phyloP scores from a whole-genome alignment of 352 stramenopile genomes.

The Globisporangium mamillatum region DNA sequence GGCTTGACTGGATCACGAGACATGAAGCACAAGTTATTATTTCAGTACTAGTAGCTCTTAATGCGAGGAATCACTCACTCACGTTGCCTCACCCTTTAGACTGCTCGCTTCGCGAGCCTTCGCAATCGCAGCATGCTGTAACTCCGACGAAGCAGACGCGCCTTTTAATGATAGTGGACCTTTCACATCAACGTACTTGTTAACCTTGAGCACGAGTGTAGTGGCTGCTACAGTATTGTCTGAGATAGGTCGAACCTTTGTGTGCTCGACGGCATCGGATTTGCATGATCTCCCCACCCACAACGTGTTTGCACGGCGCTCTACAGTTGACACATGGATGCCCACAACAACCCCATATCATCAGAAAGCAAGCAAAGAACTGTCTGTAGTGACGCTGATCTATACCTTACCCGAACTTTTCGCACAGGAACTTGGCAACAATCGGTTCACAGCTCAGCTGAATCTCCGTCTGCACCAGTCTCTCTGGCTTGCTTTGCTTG shows the following conservation, averaged over 20 bases:
- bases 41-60: no score
- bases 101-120: neutral
- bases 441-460: conserved; percentile 42
- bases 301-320: conserved; percentile 36
- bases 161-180: conserved; percentile 8
- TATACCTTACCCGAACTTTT: conserved; percentile 46
- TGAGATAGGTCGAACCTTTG: conserved; percentile 12
- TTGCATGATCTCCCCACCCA: conserved; percentile 47
- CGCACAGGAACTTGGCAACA: conserved; percentile 58
- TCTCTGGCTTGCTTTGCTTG: neutral
- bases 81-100: neutral
- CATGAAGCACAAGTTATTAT: neutral
- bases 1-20: neutral
- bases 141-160: neutral
- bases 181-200: neutral
- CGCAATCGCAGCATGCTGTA: neutral
- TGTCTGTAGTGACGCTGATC: no score
- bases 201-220: no score
- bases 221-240: neutral
- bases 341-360: neutral
- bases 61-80: neutral
- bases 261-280: conserved; percentile 42
- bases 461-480: conserved; percentile 17
- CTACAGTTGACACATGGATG: conserved; percentile 11
- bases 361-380: neutral